phyloP scores from a whole-genome alignment of 306 rosid species.

The Vigna hirtella region DNA sequence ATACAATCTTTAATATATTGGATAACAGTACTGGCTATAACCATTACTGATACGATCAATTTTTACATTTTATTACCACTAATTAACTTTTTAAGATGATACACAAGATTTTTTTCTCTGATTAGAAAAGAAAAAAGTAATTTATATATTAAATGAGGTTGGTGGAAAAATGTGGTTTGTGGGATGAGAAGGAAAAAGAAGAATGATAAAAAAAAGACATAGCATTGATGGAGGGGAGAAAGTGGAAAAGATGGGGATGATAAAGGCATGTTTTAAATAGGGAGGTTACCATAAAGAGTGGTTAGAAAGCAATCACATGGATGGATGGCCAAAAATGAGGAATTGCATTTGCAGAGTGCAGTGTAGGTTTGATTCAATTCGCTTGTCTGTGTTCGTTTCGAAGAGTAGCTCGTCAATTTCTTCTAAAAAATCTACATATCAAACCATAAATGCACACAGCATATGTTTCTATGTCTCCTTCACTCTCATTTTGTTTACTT shows the following conservation, averaged over 20 bases:
- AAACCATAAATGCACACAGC: conserved; percentile 13
- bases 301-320: conserved; percentile 40
- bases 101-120: too few relatives aligned
- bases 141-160: too few relatives aligned
- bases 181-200: neutral
- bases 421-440: conserved; percentile 3
- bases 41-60: too few relatives aligned
- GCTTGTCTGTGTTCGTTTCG: conserved; percentile 15
- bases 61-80: too few relatives aligned
- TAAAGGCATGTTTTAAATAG: conserved; percentile 32
- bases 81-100: too few relatives aligned
- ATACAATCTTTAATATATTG: too few relatives aligned
- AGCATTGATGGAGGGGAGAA: conserved; percentile 45
- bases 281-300: conserved; percentile 28
- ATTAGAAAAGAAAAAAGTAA: too few relatives aligned
- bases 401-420: conserved; percentile 18
- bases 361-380: conserved; percentile 18
- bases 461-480: conserved; percentile 19
- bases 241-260: neutral
- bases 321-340: conserved; percentile 38
- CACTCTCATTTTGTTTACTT: conserved; percentile 34
- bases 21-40: too few relatives aligned
- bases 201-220: conserved; percentile 36
- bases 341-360: conserved; percentile 18
- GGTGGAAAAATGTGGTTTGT: too few relatives aligned